Evolutionary conservation across 2,329 filamentous ascomycete species (phyloP), one percentile per base, ranked within the genome.

Genomic region (Colletotrichum eleusines): DNA sequence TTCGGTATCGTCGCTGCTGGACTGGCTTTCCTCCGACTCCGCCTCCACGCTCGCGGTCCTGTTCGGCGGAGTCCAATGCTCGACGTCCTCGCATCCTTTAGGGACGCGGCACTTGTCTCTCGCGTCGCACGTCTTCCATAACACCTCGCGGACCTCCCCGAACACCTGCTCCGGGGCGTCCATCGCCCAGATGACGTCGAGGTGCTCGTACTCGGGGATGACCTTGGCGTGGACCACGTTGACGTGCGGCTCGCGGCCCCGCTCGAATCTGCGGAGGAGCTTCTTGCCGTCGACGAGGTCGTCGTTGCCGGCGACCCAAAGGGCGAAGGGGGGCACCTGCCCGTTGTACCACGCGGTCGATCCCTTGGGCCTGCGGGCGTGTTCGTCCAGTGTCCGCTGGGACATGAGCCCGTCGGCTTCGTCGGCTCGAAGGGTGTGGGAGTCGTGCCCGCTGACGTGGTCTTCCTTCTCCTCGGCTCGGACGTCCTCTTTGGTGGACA

Each of bases 181-280:
- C 85, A 98, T 94, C 0, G 95, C 94, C 95, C 95, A 98, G 46
- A 98, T 90, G 1, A 98, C 94, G 81, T 98, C 95, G 5, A 98
- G 86, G 81, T 98, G 95, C 82, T 98, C 95, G 78, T 97, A 97
- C 57, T 92, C 93, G 3, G 93, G 90, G 53, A 98, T 92, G 28
- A 97, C 84, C 78, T 94, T 97, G 73, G 88, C 88, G 81, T 97
- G 93, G 5, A 97, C 93, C 6, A 98, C 83, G 48, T 87, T 84
- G 11, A 97, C 94, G 76, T 94, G 86, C 1, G 95, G 95, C 80
- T 98, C 95, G 33, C 93, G 86, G 0, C 92, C 92, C 51, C 88
- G 87, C 75, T 92, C 87, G 73, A 98, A 92, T 1, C 95, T 87
- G 26, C 88, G 85, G 3, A 98, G 83, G 11, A 98, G 84, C 64